These are phyloP conservation scores for Brettanomyces anomalus DNA, from an alignment of 805 yeast species.

Conservation along the genomic window DNA sequence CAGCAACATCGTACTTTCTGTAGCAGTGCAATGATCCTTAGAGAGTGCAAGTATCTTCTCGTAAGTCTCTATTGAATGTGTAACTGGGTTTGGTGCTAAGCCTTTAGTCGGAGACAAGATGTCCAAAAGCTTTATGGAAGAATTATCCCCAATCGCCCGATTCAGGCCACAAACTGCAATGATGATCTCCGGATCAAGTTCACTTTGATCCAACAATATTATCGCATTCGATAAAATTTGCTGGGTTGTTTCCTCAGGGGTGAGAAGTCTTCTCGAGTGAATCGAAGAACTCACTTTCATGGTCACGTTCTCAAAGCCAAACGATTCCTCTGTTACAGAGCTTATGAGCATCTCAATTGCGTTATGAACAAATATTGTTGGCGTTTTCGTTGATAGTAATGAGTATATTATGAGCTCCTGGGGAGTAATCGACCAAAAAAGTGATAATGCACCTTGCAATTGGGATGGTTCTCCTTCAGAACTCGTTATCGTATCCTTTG, in stretches of 20 bases:
- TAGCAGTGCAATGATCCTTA: conserved; percentile 8
- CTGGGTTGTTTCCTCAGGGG: neutral
- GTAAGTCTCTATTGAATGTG: conserved; percentile 22
- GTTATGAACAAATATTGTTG: conserved; percentile 42
- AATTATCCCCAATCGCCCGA: conserved; percentile 42
- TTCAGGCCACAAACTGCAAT: conserved; percentile 47
- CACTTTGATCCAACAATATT: conserved; percentile 28
- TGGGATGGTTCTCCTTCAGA: conserved; percentile 2
- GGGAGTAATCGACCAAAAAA: conserved; percentile 29
- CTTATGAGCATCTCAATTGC: conserved; percentile 43
- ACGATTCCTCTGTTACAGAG: conserved; percentile 27
- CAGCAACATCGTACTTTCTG: conserved; percentile 34
- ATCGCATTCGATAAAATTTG: conserved; percentile 14
- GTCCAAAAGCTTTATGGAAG: conserved; percentile 33
- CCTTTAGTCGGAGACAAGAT: conserved; percentile 29
- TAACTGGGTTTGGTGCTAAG: conserved; percentile 11
- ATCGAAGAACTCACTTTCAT: conserved; percentile 1
- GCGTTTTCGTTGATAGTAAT: conserved; percentile 43
- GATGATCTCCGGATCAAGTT: conserved; percentile 23
- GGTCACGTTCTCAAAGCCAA: conserved; percentile 19
- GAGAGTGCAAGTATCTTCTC: conserved; percentile 10
- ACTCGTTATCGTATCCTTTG: conserved; percentile 9
- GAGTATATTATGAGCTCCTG: conserved; percentile 24
- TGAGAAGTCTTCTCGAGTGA: conserved; percentile 1
- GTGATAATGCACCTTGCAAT: conserved; percentile 4